These are phyloP conservation scores for Berberis thunbergii DNA, from an alignment of 164 flowering plant genomes.

Conservation along the genomic window DNA sequence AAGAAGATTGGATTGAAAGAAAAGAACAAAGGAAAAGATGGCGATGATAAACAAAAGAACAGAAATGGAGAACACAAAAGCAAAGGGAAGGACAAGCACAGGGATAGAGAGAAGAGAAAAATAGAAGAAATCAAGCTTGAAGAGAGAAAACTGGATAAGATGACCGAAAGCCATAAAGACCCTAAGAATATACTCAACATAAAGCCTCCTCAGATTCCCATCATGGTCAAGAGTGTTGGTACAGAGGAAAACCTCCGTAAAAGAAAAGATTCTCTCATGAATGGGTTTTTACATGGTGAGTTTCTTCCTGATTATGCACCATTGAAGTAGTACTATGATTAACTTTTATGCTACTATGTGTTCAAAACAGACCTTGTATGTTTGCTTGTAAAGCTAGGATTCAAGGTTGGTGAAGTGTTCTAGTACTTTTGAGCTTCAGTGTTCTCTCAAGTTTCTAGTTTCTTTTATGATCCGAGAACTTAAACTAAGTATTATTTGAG, in stretches of 20 bases:
- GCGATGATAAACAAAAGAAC: constrained; percentile 1
- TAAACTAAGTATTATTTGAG: too few species aligned
- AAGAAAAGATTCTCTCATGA: constrained; percentile 45
- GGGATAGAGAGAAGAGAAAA: too few species aligned
- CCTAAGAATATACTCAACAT: constrained; percentile 8
- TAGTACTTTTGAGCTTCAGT: too few species aligned
- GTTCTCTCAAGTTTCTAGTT: too few species aligned
- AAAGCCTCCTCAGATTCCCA: constrained; percentile 15
- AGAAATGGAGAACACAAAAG: constrained; percentile 11
- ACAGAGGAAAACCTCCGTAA: constrained; percentile 34
- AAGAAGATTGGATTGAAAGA: constrained; percentile 6
- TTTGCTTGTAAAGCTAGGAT: not conserved
- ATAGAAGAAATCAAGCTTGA: constrained; percentile 9
- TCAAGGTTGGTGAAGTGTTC: too few species aligned
- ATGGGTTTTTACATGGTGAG: constrained; percentile 72
- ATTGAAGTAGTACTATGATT: not conserved
- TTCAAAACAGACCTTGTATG: not conserved
- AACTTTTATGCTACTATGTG: not conserved
- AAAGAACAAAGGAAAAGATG: constrained; percentile 1
- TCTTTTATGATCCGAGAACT: too few species aligned
- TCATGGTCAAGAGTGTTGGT: constrained; percentile 15
- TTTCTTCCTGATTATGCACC: constrained; percentile 5
- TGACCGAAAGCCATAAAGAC: constrained; percentile 24
- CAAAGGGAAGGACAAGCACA: constrained; percentile 16
- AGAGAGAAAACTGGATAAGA: constrained; percentile 24